These are phyloP conservation scores for Candida sphagnicola DNA, from an alignment of 805 yeast species.

Conservation along the genomic window DNA sequence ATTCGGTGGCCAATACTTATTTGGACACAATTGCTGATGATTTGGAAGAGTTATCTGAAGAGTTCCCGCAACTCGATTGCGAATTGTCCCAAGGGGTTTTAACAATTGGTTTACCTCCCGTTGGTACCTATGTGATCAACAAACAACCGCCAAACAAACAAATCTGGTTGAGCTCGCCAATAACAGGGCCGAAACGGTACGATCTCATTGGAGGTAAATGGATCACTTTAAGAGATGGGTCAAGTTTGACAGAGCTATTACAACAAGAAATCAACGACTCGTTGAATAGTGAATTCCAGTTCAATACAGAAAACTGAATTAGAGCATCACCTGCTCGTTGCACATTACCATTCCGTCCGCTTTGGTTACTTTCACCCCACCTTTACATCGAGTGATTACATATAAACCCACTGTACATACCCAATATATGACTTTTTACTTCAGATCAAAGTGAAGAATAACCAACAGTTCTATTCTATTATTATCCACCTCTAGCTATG, in stretches of 20 bases:
- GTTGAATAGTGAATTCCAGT: slow-evolving; percentile 17
- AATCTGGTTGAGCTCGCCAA: slow-evolving; percentile 91
- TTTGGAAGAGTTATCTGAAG: slow-evolving; percentile 65
- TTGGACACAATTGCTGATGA: slow-evolving; percentile 66
- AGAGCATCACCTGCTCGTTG: no score
- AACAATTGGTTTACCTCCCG: slow-evolving; percentile 62
- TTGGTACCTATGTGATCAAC: slow-evolving; percentile 87
- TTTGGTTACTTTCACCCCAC: no score
- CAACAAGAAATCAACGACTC: slow-evolving; percentile 28
- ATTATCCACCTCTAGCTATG: no score
- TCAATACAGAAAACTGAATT: slow-evolving; percentile 6
- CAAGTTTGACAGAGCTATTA: slow-evolving; percentile 30
- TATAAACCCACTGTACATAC: no score
- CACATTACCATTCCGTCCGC: no score
- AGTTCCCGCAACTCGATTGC: slow-evolving; percentile 60
- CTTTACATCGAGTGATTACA: no score
- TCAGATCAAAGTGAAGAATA: no score
- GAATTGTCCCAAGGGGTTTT: slow-evolving; percentile 87
- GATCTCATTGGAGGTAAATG: slow-evolving; percentile 74
- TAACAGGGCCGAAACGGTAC: slow-evolving; percentile 80
- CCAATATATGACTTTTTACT: no score
- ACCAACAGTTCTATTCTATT: no score
- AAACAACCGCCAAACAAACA: slow-evolving; percentile 98
- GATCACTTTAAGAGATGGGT: slow-evolving; percentile 70
- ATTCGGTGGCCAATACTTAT: slow-evolving; percentile 58